phyloP scores from a whole-genome alignment of 371 early-diverging fungal species.

The Syncephalastrum racemosum region DNA sequence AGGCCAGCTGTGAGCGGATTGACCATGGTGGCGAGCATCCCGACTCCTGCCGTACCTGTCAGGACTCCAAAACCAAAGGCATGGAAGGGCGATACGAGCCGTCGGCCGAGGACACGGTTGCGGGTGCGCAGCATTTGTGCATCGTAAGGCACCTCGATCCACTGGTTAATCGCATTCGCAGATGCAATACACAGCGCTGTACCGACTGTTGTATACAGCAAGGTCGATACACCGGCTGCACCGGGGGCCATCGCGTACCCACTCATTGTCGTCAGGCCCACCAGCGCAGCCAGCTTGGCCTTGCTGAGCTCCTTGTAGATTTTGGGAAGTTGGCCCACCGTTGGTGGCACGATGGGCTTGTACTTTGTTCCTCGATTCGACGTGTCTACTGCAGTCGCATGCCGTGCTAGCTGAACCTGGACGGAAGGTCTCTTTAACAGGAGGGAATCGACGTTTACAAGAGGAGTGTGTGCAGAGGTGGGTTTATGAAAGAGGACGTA shows the following conservation, averaged over 20 bases:
- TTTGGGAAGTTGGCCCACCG: constrained; percentile 41
- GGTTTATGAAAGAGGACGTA: too few species aligned
- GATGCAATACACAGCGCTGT: constrained; percentile 89
- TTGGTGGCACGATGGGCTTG: constrained; percentile 39
- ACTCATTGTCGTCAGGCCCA: constrained; percentile 92
- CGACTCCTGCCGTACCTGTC: constrained; percentile 74
- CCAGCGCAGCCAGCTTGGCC: constrained; percentile 84
- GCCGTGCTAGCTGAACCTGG: constrained; percentile 6
- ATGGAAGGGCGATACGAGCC: constrained; percentile 80
- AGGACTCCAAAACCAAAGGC: constrained; percentile 78
- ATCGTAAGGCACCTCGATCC: constrained; percentile 94
- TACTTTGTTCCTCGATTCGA: constrained; percentile 32
- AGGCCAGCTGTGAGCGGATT: constrained; percentile 84
- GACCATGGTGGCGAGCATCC: constrained; percentile 69
- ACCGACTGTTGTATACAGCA: constrained; percentile 85
- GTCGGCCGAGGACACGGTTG: constrained; percentile 83
- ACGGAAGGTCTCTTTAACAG: too few species aligned
- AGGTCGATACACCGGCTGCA: constrained; percentile 61
- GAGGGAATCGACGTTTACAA: too few species aligned
- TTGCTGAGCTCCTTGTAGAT: constrained; percentile 72
- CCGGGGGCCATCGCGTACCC: constrained; percentile 95
- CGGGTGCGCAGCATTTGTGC: constrained; percentile 96
- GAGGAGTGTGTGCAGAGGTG: too few species aligned
- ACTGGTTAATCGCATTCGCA: constrained; percentile 96
- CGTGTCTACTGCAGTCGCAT: constrained; percentile 10